Evolutionary conservation across 2,329 filamentous ascomycete species (phyloP).

Genomic region (Ophiostoma fasciatum): DNA sequence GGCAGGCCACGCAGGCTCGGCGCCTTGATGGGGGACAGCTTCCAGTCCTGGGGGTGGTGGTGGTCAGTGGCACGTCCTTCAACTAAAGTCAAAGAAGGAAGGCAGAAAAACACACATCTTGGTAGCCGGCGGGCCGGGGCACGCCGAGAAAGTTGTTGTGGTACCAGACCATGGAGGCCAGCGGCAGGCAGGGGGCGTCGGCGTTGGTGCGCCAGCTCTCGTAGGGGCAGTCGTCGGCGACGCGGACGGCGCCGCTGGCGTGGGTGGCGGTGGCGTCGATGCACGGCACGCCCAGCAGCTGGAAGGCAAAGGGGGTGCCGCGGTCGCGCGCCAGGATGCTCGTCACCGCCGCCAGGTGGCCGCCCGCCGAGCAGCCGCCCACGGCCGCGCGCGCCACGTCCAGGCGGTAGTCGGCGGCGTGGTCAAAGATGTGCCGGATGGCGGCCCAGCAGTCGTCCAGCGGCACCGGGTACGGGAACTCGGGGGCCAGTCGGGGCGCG

Average conservation of each 20-base stretch:
- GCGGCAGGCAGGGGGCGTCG: constrained; percentile 8
- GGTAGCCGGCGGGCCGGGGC: too few species aligned
- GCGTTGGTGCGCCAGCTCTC: constrained; percentile 4
- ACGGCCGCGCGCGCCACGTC: constrained; percentile 15
- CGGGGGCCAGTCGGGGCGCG: constrained; percentile 36
- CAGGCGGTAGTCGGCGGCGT: constrained; percentile 12
- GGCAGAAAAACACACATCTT: too few species aligned
- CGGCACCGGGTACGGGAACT: constrained; percentile 29
- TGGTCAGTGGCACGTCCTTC: not conserved
- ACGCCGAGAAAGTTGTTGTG: constrained; percentile 8
- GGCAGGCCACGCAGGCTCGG: not conserved
- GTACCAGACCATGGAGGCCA: constrained; percentile 9
- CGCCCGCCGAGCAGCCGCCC: constrained; percentile 18
- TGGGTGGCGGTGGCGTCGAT: constrained; percentile 16
- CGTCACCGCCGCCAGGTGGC: constrained; percentile 14
- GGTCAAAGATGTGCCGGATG: constrained; percentile 21
- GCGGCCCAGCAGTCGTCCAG: constrained; percentile 24
- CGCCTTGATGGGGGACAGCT: constrained; percentile 6
- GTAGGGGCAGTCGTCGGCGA: constrained; percentile 4
- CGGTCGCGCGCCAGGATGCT: too few species aligned
- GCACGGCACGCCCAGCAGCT: constrained; percentile 22
- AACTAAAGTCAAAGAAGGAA: too few species aligned
- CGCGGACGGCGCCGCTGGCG: not conserved
- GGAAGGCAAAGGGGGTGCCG: too few species aligned
- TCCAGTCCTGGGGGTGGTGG: not conserved